Evolutionary conservation across 1,139 yeast species (phyloP).

Genomic region (Sugiyamaella sp.): DNA sequence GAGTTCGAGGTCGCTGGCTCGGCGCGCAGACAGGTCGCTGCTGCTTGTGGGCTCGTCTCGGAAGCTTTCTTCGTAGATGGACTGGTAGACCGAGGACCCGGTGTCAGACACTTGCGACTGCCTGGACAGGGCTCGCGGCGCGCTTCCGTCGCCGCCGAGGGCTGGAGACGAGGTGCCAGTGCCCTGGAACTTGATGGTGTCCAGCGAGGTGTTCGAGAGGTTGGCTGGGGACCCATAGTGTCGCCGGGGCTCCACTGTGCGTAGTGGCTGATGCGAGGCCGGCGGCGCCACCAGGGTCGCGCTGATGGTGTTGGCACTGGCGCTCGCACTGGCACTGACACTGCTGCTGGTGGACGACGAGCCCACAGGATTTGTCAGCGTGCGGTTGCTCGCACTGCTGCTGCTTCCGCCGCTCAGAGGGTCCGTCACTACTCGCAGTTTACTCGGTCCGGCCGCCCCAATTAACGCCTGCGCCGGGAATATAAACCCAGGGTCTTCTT

Average conservation of each 20-base stretch:
- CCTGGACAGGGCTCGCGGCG: slow-evolving; percentile 1
- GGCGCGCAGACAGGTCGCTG: too few relatives aligned
- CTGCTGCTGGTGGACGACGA: background rate
- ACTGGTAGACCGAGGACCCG: slow-evolving; percentile 10
- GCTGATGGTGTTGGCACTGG: too few relatives aligned
- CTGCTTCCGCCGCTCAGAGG: slow-evolving; percentile 1
- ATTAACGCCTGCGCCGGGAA: slow-evolving; percentile 19
- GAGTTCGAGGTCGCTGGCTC: too few relatives aligned
- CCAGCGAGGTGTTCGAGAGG: slow-evolving; percentile 6
- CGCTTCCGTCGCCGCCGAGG: too few relatives aligned
- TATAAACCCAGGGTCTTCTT: slow-evolving; percentile 18
- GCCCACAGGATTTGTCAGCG: background rate
- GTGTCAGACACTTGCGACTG: slow-evolving; percentile 9
- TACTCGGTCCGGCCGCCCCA: slow-evolving; percentile 14
- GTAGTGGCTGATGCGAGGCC: too few relatives aligned
- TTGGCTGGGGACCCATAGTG: background rate
- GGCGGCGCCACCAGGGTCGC: too few relatives aligned
- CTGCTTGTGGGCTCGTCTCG: background rate
- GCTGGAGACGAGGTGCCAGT: background rate
- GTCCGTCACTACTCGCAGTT: slow-evolving; percentile 11
- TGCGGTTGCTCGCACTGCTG: slow-evolving; percentile 1
- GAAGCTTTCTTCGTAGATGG: slow-evolving; percentile 6
- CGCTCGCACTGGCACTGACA: slow-evolving; percentile 6
- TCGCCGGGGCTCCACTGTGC: background rate
- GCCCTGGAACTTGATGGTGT: background rate